Percentiles rank a stretch among this genome's conserved stretches.
These are phyloP conservation scores for Pseudopyricularia cyperi DNA, from an alignment of 2,329 filamentous ascomycete species.

Conservation along the genomic window DNA sequence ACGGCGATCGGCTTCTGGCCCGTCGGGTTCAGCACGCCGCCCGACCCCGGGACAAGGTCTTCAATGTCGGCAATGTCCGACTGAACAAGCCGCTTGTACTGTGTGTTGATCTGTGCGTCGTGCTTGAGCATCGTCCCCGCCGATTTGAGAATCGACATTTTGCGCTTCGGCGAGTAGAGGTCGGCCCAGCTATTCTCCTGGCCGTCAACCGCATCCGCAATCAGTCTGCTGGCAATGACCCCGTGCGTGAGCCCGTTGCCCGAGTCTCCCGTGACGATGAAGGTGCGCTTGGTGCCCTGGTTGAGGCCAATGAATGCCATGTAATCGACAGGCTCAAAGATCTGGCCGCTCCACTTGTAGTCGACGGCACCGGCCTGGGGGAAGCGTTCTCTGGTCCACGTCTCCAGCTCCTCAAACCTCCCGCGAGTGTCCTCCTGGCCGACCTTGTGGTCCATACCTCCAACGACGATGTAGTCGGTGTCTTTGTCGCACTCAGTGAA, in stretches of 20 bases:
- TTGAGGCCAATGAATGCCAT: conserved; percentile 44
- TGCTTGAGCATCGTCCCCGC: conserved; percentile 31
- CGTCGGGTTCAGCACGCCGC: conserved; percentile 37
- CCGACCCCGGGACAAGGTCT: conserved; percentile 32
- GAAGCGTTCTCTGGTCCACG: conserved; percentile 39
- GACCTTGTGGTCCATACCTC: conserved; percentile 46
- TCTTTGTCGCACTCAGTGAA: conserved; percentile 37
- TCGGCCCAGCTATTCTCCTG: conserved; percentile 32
- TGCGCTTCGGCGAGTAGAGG: conserved; percentile 36
- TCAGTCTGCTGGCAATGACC: conserved; percentile 35
- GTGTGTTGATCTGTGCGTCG: conserved; percentile 39
- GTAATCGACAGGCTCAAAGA: conserved; percentile 40
- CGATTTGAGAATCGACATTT: conserved; percentile 28
- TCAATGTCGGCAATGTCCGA: conserved; percentile 43
- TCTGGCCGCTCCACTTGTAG: conserved; percentile 44
- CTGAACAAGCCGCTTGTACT: conserved; percentile 41
- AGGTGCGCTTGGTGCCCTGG: conserved; percentile 35
- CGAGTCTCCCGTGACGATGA: conserved; percentile 41
- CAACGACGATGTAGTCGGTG: conserved; percentile 41
- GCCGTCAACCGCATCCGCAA: conserved; percentile 39
- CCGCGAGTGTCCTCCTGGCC: conserved; percentile 32
- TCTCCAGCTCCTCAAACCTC: conserved; percentile 36
- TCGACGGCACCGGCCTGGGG: conserved; percentile 33
- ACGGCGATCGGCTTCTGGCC: conserved; percentile 34
- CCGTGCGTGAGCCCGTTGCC: conserved; percentile 45